A percentile compares a stretch with the other conserved stretches of the same genome.
Conservation (phyloP, 1,284 basidiomycete genomes). For the Papiliotrema terrestris region DNA sequence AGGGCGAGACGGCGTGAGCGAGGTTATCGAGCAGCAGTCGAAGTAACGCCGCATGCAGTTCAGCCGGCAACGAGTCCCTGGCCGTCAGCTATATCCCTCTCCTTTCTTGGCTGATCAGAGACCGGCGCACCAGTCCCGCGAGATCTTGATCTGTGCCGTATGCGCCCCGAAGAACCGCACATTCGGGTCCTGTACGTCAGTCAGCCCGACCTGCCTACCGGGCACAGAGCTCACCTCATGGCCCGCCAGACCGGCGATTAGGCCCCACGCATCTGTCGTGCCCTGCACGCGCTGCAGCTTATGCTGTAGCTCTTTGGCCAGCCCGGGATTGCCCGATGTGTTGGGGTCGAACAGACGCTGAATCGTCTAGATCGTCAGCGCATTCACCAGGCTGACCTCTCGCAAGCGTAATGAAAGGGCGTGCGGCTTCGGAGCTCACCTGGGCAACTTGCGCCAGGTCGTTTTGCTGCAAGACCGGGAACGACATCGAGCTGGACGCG, state of each 20-base stretch:
- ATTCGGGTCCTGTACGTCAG: constrained; percentile 57
- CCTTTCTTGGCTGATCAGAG: background rate
- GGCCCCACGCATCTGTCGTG: constrained; percentile 46
- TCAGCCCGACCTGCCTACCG: background rate
- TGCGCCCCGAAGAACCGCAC: constrained; percentile 90
- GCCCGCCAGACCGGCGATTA: constrained; percentile 42
- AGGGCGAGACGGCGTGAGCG: constrained; percentile 33
- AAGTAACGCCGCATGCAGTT: constrained; percentile 40
- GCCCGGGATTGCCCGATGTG: constrained; percentile 31
- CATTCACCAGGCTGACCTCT: background rate
- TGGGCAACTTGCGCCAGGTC: constrained; percentile 15
- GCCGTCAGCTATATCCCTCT: no score
- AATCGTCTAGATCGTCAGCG: constrained; percentile 29
- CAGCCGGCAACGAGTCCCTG: constrained; percentile 46
- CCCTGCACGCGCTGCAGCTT: constrained; percentile 45
- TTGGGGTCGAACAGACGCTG: constrained; percentile 39
- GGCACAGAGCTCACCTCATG: constrained; percentile 30
- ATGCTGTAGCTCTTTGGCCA: constrained; percentile 42
- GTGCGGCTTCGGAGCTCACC: constrained; percentile 51
- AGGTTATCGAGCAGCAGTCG: constrained; percentile 40
- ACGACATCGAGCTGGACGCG: constrained; percentile 3
- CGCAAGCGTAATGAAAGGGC: no score
- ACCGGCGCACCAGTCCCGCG: constrained; percentile 70
- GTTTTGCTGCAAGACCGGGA: constrained; percentile 1
- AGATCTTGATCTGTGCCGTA: constrained; percentile 84